Conservation (phyloP, 2,329 filamentous ascomycete species). For the Penicillium fuscoglaucum region DNA sequence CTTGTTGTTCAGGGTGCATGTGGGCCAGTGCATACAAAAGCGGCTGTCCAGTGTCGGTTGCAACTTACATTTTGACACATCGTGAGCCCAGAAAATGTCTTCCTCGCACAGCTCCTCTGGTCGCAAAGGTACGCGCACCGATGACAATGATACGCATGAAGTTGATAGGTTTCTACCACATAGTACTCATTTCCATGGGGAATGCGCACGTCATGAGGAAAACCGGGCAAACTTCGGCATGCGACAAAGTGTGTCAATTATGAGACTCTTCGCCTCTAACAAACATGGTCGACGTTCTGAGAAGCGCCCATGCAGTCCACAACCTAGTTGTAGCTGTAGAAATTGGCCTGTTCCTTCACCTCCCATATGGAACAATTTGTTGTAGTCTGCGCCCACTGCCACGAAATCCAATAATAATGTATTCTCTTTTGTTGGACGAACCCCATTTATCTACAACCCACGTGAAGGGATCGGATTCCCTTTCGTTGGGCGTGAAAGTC, state of each 20-base stretch:
- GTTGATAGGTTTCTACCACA: background rate
- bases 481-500: background rate
- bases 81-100: background rate
- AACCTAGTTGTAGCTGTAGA: background rate
- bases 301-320: background rate
- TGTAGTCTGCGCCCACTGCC: background rate
- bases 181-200: background rate
- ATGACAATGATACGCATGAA: background rate
- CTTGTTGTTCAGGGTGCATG: background rate
- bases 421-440: background rate
- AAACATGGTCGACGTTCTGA: background rate
- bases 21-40: background rate
- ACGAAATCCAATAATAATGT: background rate
- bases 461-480: background rate
- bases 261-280: background rate
- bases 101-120: background rate
- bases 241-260: background rate
- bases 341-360: background rate
- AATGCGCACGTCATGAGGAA: background rate
- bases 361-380: background rate
- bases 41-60: background rate
- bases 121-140: background rate
- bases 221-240: background rate
- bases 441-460: background rate
- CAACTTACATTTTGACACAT: background rate